Conservation (phyloP, 2,329 filamentous ascomycete genomes). For the Parastagonospora nodorum region DNA sequence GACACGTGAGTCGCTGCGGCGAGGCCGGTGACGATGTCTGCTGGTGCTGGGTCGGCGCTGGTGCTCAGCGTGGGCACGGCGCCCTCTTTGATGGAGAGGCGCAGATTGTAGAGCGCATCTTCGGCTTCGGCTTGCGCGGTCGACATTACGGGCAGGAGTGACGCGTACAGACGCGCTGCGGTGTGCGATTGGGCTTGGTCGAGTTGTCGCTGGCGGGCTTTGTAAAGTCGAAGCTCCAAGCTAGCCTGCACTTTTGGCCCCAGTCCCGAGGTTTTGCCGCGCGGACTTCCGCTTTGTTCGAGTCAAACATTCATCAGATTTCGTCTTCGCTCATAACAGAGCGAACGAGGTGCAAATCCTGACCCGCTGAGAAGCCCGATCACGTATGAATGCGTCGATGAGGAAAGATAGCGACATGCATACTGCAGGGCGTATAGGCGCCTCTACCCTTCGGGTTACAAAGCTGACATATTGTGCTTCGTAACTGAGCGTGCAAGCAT, state of each 20-base stretch:
- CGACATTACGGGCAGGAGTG: constrained; percentile 14
- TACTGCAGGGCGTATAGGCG: too few relatives aligned
- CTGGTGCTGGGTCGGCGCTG: constrained; percentile 66
- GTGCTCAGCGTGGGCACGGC: constrained; percentile 75
- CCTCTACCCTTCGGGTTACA: too few relatives aligned
- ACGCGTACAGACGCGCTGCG: constrained; percentile 17
- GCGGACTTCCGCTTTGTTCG: constrained; percentile 4
- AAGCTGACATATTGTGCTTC: too few relatives aligned
- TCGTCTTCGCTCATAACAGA: background rate
- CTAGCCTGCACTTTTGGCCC: constrained; percentile 12
- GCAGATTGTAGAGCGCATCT: constrained; percentile 82
- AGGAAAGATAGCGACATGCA: too few relatives aligned
- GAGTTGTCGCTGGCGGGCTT: constrained; percentile 2
- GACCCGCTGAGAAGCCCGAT: too few relatives aligned
- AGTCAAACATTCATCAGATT: too few relatives aligned
- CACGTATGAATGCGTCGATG: too few relatives aligned
- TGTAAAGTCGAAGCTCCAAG: constrained; percentile 8
- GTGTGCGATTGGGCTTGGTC: constrained; percentile 4
- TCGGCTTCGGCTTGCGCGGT: constrained; percentile 40
- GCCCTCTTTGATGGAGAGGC: constrained; percentile 76
- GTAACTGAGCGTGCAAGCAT: too few relatives aligned
- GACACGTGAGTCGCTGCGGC: constrained; percentile 61
- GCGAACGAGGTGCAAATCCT: background rate
- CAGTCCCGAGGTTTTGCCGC: constrained; percentile 13
- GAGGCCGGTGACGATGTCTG: constrained; percentile 66